Evolutionary conservation across 192 early-diverging fungal genomes (phyloP).

Genomic region (Diversispora epigaea): DNA sequence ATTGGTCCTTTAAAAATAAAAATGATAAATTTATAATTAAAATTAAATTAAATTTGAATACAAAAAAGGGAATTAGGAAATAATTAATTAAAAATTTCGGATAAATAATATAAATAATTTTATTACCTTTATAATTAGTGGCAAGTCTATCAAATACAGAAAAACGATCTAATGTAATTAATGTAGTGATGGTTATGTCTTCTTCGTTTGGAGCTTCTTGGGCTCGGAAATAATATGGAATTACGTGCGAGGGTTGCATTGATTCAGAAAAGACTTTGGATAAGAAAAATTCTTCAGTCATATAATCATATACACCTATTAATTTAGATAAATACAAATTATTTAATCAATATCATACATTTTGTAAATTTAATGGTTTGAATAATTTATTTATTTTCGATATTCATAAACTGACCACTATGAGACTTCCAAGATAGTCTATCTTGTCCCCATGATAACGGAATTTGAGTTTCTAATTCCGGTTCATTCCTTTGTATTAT

Average conservation of each 20-base stretch:
- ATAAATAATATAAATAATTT: neutral
- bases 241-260: slow-evolving; percentile 61
- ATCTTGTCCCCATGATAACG: slow-evolving; percentile 12
- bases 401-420: neutral
- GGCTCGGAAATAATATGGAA: slow-evolving; percentile 60
- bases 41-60: neutral
- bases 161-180: slow-evolving; percentile 60
- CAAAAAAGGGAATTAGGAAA: neutral
- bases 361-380: neutral
- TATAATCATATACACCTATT: slow-evolving; percentile 3
- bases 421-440: neutral
- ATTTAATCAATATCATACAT: neutral
- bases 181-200: slow-evolving; percentile 59
- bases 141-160: slow-evolving; percentile 51
- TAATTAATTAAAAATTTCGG: neutral
- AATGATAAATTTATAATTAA: slow-evolving; percentile 13
- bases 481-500: slow-evolving; percentile 3
- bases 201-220: slow-evolving; percentile 47
- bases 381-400: neutral
- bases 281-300: slow-evolving; percentile 53
- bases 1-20: slow-evolving; percentile 45
- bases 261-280: slow-evolving; percentile 59
- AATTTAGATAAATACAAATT: neutral
- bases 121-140: slow-evolving; percentile 49
- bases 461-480: neutral